These are phyloP conservation scores for Aureobasidium namibiae DNA, from an alignment of 2,329 filamentous ascomycete species.

Conservation along the genomic window DNA sequence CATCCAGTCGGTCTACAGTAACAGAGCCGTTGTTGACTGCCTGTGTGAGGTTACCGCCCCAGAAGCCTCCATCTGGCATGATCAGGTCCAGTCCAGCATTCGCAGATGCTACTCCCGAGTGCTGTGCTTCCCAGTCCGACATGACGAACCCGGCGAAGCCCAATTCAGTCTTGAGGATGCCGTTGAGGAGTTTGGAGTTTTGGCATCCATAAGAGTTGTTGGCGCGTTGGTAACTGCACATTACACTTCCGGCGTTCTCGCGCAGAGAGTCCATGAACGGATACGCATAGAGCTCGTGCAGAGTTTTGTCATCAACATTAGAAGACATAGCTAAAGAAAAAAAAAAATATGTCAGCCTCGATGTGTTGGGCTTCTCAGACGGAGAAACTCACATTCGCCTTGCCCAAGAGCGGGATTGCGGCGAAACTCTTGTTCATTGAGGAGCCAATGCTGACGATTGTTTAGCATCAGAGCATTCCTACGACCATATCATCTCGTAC, in stretches of 20 bases:
- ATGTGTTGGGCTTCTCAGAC: rapidly evolving
- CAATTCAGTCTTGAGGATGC: constrained; percentile 62
- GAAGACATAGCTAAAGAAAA: constrained; percentile 19
- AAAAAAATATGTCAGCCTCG: not conserved
- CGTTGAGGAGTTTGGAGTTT: constrained; percentile 60
- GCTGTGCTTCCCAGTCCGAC: constrained; percentile 58
- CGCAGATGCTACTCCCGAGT: constrained; percentile 50
- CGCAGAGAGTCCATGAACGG: constrained; percentile 26
- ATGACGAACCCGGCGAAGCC: constrained; percentile 64
- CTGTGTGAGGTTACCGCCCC: constrained; percentile 30
- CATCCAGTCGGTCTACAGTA: constrained; percentile 44
- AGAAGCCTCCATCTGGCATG: constrained; percentile 44
- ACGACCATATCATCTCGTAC: not conserved
- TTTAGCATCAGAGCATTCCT: not conserved
- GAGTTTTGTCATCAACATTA: constrained; percentile 21
- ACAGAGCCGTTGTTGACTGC: constrained; percentile 51
- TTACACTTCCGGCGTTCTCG: constrained; percentile 19
- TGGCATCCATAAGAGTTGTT: constrained; percentile 53
- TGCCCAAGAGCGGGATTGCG: constrained; percentile 13
- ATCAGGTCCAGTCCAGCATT: constrained; percentile 57
- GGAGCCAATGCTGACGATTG: constrained; percentile 33
- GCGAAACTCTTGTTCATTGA: constrained; percentile 16
- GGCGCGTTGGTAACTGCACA: constrained; percentile 40
- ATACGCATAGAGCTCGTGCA: constrained; percentile 24
- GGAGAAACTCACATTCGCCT: constrained; percentile 20